Conservation (phyloP, 148 eudicot species). For the Selenicereus undatus region DNA sequence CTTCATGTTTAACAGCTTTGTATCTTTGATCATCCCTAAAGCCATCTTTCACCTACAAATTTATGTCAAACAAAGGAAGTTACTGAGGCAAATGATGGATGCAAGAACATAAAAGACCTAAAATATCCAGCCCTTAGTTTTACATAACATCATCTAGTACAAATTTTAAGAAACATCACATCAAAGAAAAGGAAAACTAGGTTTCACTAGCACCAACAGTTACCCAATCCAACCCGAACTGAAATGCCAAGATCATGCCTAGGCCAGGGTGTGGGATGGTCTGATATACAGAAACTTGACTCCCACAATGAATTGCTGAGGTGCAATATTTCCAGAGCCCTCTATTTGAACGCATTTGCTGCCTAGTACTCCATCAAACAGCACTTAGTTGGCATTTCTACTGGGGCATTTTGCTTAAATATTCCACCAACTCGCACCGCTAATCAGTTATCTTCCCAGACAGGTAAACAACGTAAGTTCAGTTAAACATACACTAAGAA, state of each 20-base stretch:
- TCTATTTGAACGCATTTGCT: neutral
- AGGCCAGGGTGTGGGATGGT: neutral
- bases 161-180: neutral
- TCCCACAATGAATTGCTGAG: neutral
- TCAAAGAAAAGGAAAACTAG: neutral
- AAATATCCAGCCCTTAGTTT: neutral
- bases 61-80: constrained; percentile 2
- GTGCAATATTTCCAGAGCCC: neutral
- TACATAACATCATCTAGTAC: neutral
- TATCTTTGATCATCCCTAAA: constrained; percentile 78
- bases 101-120: neutral
- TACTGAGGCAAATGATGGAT: neutral
- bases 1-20: constrained; percentile 86
- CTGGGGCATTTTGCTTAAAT: neutral
- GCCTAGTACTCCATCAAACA: neutral
- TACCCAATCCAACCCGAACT: neutral
- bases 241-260: neutral
- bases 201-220: neutral
- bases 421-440: neutral
- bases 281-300: neutral
- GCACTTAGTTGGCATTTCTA: neutral
- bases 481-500: neutral
- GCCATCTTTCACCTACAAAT: constrained; percentile 73
- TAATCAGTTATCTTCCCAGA: neutral
- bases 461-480: neutral